Conservation (phyloP, 176 grass and related monocot species). For the Hyparrhenia diplandra region DNA sequence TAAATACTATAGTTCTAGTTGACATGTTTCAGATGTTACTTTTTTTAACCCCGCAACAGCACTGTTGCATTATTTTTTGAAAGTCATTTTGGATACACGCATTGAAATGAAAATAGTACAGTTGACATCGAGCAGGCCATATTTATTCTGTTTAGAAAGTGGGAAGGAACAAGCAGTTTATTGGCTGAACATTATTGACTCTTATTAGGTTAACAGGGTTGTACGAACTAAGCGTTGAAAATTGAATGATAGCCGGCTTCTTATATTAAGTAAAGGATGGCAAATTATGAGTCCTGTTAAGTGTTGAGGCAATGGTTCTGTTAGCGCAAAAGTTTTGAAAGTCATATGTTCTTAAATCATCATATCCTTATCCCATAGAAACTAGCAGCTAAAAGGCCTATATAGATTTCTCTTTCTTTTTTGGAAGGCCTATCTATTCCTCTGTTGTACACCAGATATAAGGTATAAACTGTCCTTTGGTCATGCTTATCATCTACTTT, state of each 20-base stretch:
- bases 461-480: neutral
- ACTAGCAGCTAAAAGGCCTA: neutral
- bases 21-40: conserved; percentile 7
- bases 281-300: neutral
- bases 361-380: neutral
- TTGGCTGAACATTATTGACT: neutral
- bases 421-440: neutral
- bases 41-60: neutral
- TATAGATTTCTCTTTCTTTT: neutral
- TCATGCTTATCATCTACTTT: conserved; percentile 11
- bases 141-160: neutral
- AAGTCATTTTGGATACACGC: neutral
- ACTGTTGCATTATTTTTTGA: neutral
- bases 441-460: conserved; percentile 3
- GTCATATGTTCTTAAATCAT: neutral
- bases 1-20: neutral
- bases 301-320: neutral
- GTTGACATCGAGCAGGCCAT: neutral
- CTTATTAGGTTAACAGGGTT: neutral
- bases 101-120: no score
- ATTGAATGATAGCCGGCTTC: neutral
- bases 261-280: neutral
- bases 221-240: neutral
- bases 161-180: neutral
- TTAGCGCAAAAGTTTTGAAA: conserved; percentile 6